A percentile compares a stretch with the other conserved stretches of the same genome.
Evolutionary conservation across 1,139 yeast species (phyloP).

Genomic region (Hemisphaericaspora lyxosophila): DNA sequence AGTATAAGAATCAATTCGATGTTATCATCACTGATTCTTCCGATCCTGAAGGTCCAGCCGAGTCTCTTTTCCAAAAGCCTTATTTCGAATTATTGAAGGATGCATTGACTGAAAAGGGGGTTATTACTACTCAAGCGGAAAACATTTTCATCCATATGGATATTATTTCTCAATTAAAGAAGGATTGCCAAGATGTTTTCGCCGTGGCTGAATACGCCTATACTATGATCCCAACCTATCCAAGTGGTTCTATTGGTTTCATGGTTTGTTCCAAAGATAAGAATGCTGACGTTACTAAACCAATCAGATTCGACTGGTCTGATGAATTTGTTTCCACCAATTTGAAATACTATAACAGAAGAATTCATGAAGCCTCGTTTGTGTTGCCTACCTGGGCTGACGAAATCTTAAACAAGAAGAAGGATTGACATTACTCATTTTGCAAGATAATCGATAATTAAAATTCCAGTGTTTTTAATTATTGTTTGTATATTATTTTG

Average conservation of each 20-base stretch:
- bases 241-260: slow-evolving; percentile 91
- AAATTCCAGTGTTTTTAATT: not conserved
- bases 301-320: slow-evolving; percentile 62
- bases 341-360: slow-evolving; percentile 76
- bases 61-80: slow-evolving; percentile 79
- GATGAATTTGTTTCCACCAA: slow-evolving; percentile 61
- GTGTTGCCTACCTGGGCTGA: slow-evolving; percentile 88
- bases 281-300: slow-evolving; percentile 59
- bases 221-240: slow-evolving; percentile 89
- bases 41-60: slow-evolving; percentile 98
- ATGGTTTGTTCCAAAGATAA: slow-evolving; percentile 86
- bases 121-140: slow-evolving; percentile 89
- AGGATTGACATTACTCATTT: slow-evolving; percentile 12
- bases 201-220: slow-evolving; percentile 86
- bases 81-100: slow-evolving; percentile 76
- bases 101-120: slow-evolving; percentile 85
- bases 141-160: slow-evolving; percentile 86
- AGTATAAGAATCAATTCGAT: slow-evolving; percentile 70
- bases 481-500: not conserved
- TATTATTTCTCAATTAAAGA: slow-evolving; percentile 71
- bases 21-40: slow-evolving; percentile 93
- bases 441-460: not conserved
- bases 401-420: slow-evolving; percentile 28
- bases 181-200: slow-evolving; percentile 75
- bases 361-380: slow-evolving; percentile 81